A percentile compares a stretch with the other conserved stretches of the same genome.
Conservation (phyloP, 2,329 filamentous ascomycete genomes). For the Setomelanomma holmii region DNA sequence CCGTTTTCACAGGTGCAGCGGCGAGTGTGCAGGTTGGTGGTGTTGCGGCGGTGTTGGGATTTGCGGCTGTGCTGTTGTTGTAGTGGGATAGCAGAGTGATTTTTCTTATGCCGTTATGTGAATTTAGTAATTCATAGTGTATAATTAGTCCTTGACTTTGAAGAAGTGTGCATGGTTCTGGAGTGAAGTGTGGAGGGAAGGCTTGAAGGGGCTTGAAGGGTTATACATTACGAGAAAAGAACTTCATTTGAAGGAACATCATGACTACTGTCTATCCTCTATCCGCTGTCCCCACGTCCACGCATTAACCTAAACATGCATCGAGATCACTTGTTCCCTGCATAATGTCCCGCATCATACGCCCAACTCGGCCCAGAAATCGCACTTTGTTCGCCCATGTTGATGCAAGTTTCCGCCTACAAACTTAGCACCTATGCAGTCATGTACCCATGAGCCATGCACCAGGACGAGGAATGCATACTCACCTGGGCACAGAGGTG, state of each 20-base stretch:
- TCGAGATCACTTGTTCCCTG: too few relatives aligned
- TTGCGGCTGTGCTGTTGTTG: constrained; percentile 24
- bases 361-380: too few relatives aligned
- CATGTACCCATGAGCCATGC: too few relatives aligned
- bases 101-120: background rate
- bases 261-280: background rate
- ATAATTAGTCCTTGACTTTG: background rate
- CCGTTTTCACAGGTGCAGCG: constrained; percentile 35
- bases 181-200: background rate
- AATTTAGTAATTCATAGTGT: background rate
- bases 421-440: too few relatives aligned
- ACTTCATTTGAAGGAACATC: background rate
- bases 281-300: too few relatives aligned
- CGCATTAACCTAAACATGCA: too few relatives aligned
- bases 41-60: constrained; percentile 14
- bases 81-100: constrained; percentile 4
- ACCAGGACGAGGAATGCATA: too few relatives aligned
- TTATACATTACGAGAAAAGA: background rate
- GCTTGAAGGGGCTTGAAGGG: background rate
- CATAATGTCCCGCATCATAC: too few relatives aligned
- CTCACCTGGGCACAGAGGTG: too few relatives aligned
- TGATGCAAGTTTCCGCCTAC: too few relatives aligned
- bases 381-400: too few relatives aligned
- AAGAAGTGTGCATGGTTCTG: background rate
- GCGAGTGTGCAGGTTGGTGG: constrained; percentile 19